Base-by-base conservation (phyloP, 2,329 filamentous ascomycete species). In the Helicocarpus griseus region DNA sequence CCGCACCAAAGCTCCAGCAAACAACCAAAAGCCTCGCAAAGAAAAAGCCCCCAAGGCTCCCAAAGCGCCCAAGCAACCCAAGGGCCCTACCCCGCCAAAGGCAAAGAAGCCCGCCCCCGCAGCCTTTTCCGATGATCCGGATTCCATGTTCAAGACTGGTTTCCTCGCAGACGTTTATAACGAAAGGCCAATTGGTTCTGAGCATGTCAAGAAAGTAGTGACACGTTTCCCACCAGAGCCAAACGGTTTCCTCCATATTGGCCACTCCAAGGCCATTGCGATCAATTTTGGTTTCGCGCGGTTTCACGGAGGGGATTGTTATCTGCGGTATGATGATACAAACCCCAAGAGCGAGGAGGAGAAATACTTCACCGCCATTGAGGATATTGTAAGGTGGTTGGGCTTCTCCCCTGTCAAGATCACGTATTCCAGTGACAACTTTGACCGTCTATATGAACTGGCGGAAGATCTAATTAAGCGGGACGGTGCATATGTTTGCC, bases 241-340 rank as follows among this genome's bases (percentile, higher is more conserved):
- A 45, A 97, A 97, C 67, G 93, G 91, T 50, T 96, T 86, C 66
- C 79, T 96, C 8, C 90, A 96, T 65, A 86, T 97, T 60, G 91
- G 91, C 19, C 93, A 97, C 66, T 87, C 86, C 58, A 97, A 97
- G 73, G 91, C 93, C 21, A 96, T 97, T 67, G 86, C 89, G 0
- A 82, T 97, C 68, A 96, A 97, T 71, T 97, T 97, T 71, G 91
- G 91, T 5, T 97, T 96, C 66, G 91, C 93, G 13, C 82, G 80
- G 63, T 83, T 84, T 63, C 87, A 95, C 65, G 86, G 85, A 33
- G 91, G 91, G 53, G 75, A 83, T 55, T 86, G 82, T 68, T 85
- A 85, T 63, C 70, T 89, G 55, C 79, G 91, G 61, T 95, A 87
- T 67, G 93, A 97, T 66, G 93, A 97, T 62, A 97, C 93, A 13